Base-by-base conservation (phyloP, 2,329 filamentous ascomycete species). In the Didymella glomerata region DNA sequence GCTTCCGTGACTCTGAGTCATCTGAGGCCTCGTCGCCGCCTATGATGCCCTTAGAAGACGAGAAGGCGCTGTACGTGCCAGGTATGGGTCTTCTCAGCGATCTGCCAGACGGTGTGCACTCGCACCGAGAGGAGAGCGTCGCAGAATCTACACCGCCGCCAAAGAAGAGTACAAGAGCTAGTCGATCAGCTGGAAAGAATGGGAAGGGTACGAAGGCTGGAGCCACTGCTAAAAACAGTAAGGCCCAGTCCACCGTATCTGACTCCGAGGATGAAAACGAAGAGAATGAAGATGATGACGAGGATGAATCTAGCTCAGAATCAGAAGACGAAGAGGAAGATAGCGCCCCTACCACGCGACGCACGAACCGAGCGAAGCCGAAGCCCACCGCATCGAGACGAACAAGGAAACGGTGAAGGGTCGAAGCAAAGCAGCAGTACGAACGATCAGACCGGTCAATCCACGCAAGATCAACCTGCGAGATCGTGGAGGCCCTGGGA, bases 261-360 rank as follows among this genome's bases (percentile, higher is more conserved):
- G 70, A 74, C 8, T 71, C 71, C 36, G 67, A 71, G 3, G 77
- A 81, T 28, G 78, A 82, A 28, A 78, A 40, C 11, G 36, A 82
- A 57, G 72, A 81, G 8, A 71, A 76, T 5, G 66, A 73, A 6
- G 71, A 74, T 13, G 72, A 71, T 14, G 71, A 73, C 7, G 70
- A 71, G 16, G 69, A 72, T 22, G 71, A 72, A 54, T 70, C 68
- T 18, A 76, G 66, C 49, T 60, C 65, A 10, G 73, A 73, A 40
- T 75, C 71, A 8, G 67, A 65, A 47, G 61, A 69, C 34, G 74
- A 76, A 13, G 61, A 68, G 38, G 61, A 71, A 48, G 75, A 76
- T 14, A 72, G 67, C n/a, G 73, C 72, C 24, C 72, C 72, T 11
- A 72, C 66, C 40, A 76, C 72, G 20, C 62, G 74, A 36, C 65